Conservation (phyloP, 2,329 filamentous ascomycete species). For the Calonectria leucothoes region DNA sequence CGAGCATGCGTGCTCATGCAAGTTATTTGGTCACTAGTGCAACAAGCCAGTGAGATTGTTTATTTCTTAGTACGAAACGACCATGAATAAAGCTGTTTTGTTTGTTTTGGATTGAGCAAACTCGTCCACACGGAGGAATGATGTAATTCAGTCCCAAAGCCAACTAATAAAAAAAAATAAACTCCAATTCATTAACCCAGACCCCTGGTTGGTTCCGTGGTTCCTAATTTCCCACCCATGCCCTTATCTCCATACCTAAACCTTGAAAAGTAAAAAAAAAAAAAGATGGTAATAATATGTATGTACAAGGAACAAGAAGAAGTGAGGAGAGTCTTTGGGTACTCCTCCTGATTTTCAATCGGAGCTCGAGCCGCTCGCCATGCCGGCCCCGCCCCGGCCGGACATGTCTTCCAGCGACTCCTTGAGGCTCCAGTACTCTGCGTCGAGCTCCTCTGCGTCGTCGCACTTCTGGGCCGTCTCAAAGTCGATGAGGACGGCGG, state of each 20-base stretch:
- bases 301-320: not conserved
- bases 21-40: not conserved
- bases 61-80: too few species aligned
- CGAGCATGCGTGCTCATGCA: not conserved
- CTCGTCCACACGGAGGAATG: not conserved
- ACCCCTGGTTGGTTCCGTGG: slow-evolving; percentile 15
- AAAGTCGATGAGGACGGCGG: slow-evolving; percentile 46
- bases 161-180: not conserved
- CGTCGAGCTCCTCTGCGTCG: slow-evolving; percentile 34
- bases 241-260: not conserved
- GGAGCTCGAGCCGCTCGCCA: slow-evolving; percentile 42
- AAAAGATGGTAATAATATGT: not conserved
- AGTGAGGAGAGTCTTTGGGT: not conserved
- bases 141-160: not conserved
- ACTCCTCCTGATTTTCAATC: slow-evolving; percentile 18
- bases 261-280: not conserved
- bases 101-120: not conserved
- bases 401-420: slow-evolving; percentile 39
- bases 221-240: slow-evolving; percentile 6
- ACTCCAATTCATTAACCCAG: not conserved
- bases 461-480: slow-evolving; percentile 45
- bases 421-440: slow-evolving; percentile 37
- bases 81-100: not conserved
- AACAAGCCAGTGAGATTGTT: not conserved
- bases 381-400: slow-evolving; percentile 38